Base-by-base conservation (phyloP, 148 eudicot genomes). In the Tetragonia tetragonoides region DNA sequence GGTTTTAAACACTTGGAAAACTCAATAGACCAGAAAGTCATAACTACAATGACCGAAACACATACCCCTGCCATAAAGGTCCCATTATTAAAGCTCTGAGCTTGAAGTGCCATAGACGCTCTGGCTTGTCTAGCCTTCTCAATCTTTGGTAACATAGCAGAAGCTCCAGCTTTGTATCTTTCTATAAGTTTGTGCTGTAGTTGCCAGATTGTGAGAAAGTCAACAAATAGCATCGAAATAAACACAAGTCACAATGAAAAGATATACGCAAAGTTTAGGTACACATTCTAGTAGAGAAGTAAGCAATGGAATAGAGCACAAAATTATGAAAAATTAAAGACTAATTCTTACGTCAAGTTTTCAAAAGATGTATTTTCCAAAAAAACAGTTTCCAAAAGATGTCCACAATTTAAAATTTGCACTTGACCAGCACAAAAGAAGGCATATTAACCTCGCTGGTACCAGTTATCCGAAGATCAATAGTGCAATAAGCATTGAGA, bases 121-220 rank as follows among this genome's bases (percentile, higher is more conserved):
- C 95, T 90, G 63, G 79, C 79, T 80, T 90, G 85, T 82, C 88
- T 90, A 76, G 99, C 94, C 87, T 91, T 91, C 81, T 91, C 99
- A 89, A 91, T 84, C 86, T 90, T 95, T 10, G 90, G 87, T 63
- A 90, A 69, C 97, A 95, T 90, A 46, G 88, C 76, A 17, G 88
- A 89, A 77, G 99, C 97, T 80, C 87, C 93, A 80, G 75, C 76
- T 87, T 92, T 93, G 90, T 96, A 91, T 83, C 87, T 93, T 75
- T 93, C 99, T 63, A 91, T 93, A 82, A 95, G 93, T 89, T 95
- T 95, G 90, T 95, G 99, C 99, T 95, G 73, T 69, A 72, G 70
- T 54, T 60, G 10, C 2, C 61, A 51, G 15, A 74, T 5, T 63
- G 66, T 18, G 77, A 68, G 66, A 12, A 79, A 34, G 46, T 18